Percentiles rank a stretch among this genome's conserved stretches.
Evolutionary conservation across 495 filamentous ascomycete species (phyloP).

Genomic region (Xeromyces bisporus): DNA sequence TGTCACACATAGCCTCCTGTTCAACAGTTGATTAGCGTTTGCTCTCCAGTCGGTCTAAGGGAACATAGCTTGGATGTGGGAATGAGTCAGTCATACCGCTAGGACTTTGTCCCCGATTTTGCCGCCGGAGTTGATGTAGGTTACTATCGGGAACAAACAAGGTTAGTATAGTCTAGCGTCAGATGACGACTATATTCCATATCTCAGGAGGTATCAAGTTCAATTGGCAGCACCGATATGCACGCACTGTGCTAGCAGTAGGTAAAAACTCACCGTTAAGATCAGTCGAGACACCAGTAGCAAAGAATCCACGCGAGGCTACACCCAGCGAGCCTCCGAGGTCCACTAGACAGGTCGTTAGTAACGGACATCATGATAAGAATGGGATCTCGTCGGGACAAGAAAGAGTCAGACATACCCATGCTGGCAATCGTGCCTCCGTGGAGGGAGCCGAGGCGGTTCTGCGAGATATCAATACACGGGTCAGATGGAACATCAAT

Average conservation of each 20-base stretch:
- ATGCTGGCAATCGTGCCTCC: slow-evolving; percentile 91
- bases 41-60: too few relatives aligned
- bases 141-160: too few relatives aligned
- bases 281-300: slow-evolving; percentile 88
- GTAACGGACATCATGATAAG: too few relatives aligned
- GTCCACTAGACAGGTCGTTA: slow-evolving; percentile 58
- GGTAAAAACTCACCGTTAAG: slow-evolving; percentile 46
- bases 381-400: too few relatives aligned
- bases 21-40: slow-evolving; percentile 9
- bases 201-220: too few relatives aligned
- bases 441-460: slow-evolving; percentile 78
- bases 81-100: slow-evolving; percentile 27
- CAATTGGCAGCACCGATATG: too few relatives aligned
- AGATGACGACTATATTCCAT: too few relatives aligned
- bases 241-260: too few relatives aligned
- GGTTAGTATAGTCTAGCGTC: too few relatives aligned
- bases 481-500: not conserved
- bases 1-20: slow-evolving; percentile 63
- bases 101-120: slow-evolving; percentile 60
- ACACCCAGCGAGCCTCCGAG: slow-evolving; percentile 87
- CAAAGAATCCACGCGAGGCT: slow-evolving; percentile 70
- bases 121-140: slow-evolving; percentile 73
- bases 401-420: slow-evolving; percentile 28
- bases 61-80: too few relatives aligned
- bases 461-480: slow-evolving; percentile 32